Evolutionary conservation across 495 filamentous ascomycete species (phyloP), one percentile per base, ranked within the genome.

Genomic region (Aspergillus homomorphus): DNA sequence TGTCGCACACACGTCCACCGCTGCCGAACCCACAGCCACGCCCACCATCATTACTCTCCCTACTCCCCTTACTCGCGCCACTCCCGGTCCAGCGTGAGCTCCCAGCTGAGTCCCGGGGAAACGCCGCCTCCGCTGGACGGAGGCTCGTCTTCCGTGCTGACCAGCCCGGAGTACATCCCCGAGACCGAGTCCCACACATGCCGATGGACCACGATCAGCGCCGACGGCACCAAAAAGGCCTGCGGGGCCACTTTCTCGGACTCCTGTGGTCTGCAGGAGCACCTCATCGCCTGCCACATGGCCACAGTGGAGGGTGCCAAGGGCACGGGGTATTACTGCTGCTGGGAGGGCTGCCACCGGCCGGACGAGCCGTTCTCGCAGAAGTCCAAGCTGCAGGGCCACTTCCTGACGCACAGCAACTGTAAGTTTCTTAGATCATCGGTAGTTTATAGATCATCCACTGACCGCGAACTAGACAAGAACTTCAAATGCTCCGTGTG

Each of bases 381-480:
- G 51, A 79, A 79, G 57, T 79, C 77, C 1, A 79, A 79, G 49
- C 69, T 79, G n/a, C 77, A 79, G 46, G 77, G 77, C 4, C 77
- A 79, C 53, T 79, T 77, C 48, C 56, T 79, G 22, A 79, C 75
- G 2, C 77, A 79, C 57, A 79, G 77, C 54, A 79, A 79, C 50
- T 75, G 76, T 79, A 67, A 51, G 73, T 50, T 28, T 18, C 3
- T 45, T n/a, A n/a, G 9, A 4, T 18, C 18, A 26, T 20, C 24
- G 43, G n/a, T 53, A 6, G 4, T 10, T 45, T 10, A 51, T 15
- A 0, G n/a, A 24, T 3, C n/a, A n/a, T 30, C 10, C 26, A 42
- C 24, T 49, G 41, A 57, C 56, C 42, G n/a, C n/a, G n/a, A 28
- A n/a, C 0, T 33, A 79, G 76, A 78, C 43, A 79, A 79, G 58